Base-by-base conservation (phyloP, 2,329 filamentous ascomycete genomes). In the Colletotrichum gloeosporioides region DNA sequence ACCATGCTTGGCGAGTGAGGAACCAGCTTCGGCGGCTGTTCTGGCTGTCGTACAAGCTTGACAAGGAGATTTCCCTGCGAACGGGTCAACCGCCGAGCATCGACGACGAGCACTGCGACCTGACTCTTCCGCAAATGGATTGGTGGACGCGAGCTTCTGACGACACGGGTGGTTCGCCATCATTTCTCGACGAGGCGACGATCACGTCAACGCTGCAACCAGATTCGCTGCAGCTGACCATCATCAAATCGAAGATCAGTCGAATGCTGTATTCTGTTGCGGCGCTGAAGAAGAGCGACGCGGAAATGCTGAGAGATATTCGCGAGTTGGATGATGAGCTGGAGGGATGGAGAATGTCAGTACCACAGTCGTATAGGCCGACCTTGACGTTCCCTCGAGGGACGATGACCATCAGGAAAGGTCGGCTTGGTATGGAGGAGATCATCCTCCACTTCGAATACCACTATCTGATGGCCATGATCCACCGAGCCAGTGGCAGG, bases 281-380 rank as follows among this genome's bases (percentile, higher is more conserved):
- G 5, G 86, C 88, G 0, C 78, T 87, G 3, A 84, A 84, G 15
- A 92, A 91, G 75, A 86, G 88, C 0, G 89, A 91, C 55, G 89
- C 89, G 0, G 89, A 92, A 71, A 81, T 92, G 0, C 82, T 92
- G 3, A 86, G 86, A 12, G 86, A 89, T 4, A 91, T 92, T 15
- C 87, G 90, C 8, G 88, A 91, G 79, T 82, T 92, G 0, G 90
- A 92, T 73, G 88, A 90, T 27, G 89, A 91, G 34, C 82, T 92
- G 1, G 90, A 92, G 63, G 80, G 80, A 15, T 92, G 90, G 90
- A 85, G 91, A 1, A 78, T 87, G 2, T 89, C 89, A 0, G 79
- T 92, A 0, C 87, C 88, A 0, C 78, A 79, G 1, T 78, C 83
- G 8, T 88, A 85, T 71, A 84, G 89, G 3, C 90, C 90, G 0